phyloP scores from a whole-genome alignment of 371 early-diverging fungal species.

The Parasitella parasitica region DNA sequence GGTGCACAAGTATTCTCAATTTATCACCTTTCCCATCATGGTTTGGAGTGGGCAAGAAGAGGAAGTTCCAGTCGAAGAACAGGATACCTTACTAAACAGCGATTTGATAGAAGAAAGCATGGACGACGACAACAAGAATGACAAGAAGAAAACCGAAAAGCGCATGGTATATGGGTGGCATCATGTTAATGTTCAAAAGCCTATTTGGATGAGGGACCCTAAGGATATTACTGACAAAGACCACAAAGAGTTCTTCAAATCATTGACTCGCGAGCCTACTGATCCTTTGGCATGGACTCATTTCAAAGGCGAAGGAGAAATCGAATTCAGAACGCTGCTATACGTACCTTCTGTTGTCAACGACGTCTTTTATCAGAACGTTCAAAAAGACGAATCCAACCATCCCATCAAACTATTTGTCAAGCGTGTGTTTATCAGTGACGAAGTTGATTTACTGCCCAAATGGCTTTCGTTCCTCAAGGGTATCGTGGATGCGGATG shows the following conservation, averaged over 20 bases:
- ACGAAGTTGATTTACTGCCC: conserved; percentile 81
- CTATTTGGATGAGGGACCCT: conserved; percentile 90
- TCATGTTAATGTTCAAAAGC: conserved; percentile 80
- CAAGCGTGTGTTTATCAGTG: conserved; percentile 94
- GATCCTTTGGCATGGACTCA: conserved; percentile 72
- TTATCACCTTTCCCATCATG: conserved; percentile 93
- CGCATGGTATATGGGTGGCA: conserved; percentile 58
- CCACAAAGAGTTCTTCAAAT: conserved; percentile 84
- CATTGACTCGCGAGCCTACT: conserved; percentile 69
- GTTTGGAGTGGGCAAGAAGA: conserved; percentile 64
- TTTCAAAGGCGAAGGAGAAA: conserved; percentile 87
- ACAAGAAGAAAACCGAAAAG: conserved; percentile 54
- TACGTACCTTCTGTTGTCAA: conserved; percentile 81
- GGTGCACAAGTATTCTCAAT: conserved; percentile 87
- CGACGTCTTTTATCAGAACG: conserved; percentile 65
- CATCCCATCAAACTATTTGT: conserved; percentile 92
- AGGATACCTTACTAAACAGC: conserved; percentile 23
- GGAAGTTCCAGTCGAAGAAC: conserved; percentile 48
- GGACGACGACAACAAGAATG: conserved; percentile 53
- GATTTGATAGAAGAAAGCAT: conserved; percentile 51
- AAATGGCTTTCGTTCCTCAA: conserved; percentile 72
- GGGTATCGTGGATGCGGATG: conserved; percentile 91
- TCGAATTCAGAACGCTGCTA: conserved; percentile 83
- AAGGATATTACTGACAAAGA: conserved; percentile 77
- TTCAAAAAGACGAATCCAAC: conserved; percentile 60